Base-by-base conservation (phyloP, 2,329 filamentous ascomycete genomes). In the Botrytis medusae region DNA sequence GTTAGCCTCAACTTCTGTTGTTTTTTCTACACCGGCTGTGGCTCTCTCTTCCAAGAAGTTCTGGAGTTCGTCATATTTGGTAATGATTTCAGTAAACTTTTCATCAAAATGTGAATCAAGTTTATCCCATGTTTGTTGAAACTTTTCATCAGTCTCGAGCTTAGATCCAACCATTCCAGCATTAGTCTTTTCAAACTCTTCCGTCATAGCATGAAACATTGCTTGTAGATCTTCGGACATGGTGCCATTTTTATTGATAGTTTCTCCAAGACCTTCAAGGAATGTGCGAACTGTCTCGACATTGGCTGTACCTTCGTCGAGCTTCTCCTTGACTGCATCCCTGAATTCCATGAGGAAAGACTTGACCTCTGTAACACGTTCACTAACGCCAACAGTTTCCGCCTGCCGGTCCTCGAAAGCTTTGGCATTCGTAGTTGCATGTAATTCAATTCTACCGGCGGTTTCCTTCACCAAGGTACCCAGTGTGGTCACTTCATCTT, bases 1-100 rank as follows among this genome's bases (percentile, higher is more conserved):
- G 7, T 94, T 89, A 72, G 92, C 91, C 74, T 95, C 89, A 75
- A 94, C 90, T 76, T 92, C 88, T 48, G 88, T 84, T 46, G 93
- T 90, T 73, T 92, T 91, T 76, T 92, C 91, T 77, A 95, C 93
- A 71, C 90, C 89, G 48, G 91, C 87, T 76, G 91, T 90, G 67
- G 90, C 88, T 78, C 92, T 92, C 65, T 93, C 91, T 62, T 97
- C 92, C 44, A 93, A 87, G 12, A 89, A 85, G 32, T 87, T 84
- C 79, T 97, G 92, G 75, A 95, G 91, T 74, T 96, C 93, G 72
- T 98, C 95, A 79, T 97, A 97, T 81, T 97, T 98, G 77, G 87
- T 86, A 81, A 97, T 89, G 37, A 99, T 86, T 76, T 94, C 93
- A 74, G 88, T 88, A 77, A 98, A 87, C 78, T 88, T 89, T 78